phyloP scores from a whole-genome alignment of 2,329 filamentous ascomycete genomes.

The Xenosphaeropsis pyriputrescens region DNA sequence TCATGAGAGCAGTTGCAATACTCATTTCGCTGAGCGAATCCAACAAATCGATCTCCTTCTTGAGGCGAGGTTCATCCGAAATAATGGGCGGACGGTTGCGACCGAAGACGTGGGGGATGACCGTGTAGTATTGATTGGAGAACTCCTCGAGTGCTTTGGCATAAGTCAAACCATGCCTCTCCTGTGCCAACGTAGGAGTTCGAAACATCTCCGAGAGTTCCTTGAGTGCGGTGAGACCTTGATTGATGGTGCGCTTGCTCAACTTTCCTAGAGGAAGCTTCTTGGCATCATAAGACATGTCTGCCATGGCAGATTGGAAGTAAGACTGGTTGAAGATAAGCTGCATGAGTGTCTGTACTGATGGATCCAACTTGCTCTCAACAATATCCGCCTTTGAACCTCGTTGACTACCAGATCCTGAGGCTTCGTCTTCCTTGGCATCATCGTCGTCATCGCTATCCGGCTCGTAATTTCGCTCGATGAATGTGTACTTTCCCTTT shows the following conservation, averaged over 20 bases:
- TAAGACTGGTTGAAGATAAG: conserved; percentile 73
- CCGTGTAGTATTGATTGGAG: conserved; percentile 66
- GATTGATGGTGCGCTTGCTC: conserved; percentile 60
- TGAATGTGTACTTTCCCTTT: conserved; percentile 60
- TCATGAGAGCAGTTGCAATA: conserved; percentile 65
- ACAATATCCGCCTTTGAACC: conserved; percentile 8
- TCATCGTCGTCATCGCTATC: conserved; percentile 45
- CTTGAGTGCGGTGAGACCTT: conserved; percentile 66
- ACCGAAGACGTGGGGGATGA: conserved; percentile 73
- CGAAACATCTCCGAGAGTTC: conserved; percentile 55
- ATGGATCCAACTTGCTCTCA: conserved; percentile 40
- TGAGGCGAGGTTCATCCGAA: conserved; percentile 36
- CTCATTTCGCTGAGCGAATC: conserved; percentile 80
- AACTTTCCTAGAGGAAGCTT: conserved; percentile 78
- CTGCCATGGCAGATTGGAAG: conserved; percentile 51
- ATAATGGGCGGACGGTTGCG: conserved; percentile 61
- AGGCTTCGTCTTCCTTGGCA: conserved; percentile 16
- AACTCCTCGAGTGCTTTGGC: conserved; percentile 38
- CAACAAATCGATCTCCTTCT: conserved; percentile 64
- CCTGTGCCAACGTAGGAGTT: conserved; percentile 28
- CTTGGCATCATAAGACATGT: conserved; percentile 56
- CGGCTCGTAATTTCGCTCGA: conserved; percentile 63
- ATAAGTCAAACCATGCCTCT: conserved; percentile 24
- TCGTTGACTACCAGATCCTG: conserved; percentile 9
- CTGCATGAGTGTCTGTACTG: conserved; percentile 55